These are phyloP conservation scores for Vigna hirtella DNA, from an alignment of 306 rosid genomes.

Conservation along the genomic window DNA sequence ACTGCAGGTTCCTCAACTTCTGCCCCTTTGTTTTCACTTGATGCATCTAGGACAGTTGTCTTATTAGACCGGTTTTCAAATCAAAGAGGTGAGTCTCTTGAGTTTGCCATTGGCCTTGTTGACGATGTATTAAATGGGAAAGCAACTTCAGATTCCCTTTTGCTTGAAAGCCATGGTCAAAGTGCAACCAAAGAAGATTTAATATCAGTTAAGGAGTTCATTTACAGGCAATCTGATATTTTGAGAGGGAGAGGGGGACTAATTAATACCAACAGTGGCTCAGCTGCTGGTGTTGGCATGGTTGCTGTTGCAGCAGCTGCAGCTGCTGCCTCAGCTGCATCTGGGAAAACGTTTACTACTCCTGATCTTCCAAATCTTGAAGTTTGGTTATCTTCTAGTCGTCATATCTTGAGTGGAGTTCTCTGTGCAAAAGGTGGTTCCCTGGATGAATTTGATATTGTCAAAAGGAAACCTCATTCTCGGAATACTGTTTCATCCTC, in stretches of 20 bases:
- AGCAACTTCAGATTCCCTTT: slow-evolving; percentile 85
- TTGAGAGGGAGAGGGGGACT: slow-evolving; percentile 80
- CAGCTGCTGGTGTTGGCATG: slow-evolving; percentile 89
- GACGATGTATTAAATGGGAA: slow-evolving; percentile 86
- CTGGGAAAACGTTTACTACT: slow-evolving; percentile 69
- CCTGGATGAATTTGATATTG: slow-evolving; percentile 72
- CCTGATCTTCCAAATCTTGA: slow-evolving; percentile 89
- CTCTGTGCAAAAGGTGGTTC: slow-evolving; percentile 85
- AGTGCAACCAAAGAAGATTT: slow-evolving; percentile 75
- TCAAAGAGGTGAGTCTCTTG: slow-evolving; percentile 76
- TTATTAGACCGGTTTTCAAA: slow-evolving; percentile 69
- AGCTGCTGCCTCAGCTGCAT: slow-evolving; percentile 85
- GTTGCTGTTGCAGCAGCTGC: slow-evolving; percentile 91
- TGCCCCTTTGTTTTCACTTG: slow-evolving; percentile 82
- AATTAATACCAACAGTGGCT: slow-evolving; percentile 72
- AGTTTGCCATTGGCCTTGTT: slow-evolving; percentile 72
- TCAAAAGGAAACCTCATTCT: slow-evolving; percentile 71
- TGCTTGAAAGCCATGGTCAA: slow-evolving; percentile 83
- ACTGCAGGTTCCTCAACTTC: slow-evolving; percentile 61
- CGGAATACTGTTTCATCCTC: slow-evolving; percentile 55
- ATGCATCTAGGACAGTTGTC: slow-evolving; percentile 84
- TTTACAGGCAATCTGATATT: slow-evolving; percentile 83
- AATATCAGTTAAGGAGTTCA: slow-evolving; percentile 79
- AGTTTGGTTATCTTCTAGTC: slow-evolving; percentile 84
- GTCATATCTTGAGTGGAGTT: slow-evolving; percentile 66